Evolutionary conservation across 2,329 filamentous ascomycete genomes (phyloP).

Genomic region (Fusarium virguliforme): DNA sequence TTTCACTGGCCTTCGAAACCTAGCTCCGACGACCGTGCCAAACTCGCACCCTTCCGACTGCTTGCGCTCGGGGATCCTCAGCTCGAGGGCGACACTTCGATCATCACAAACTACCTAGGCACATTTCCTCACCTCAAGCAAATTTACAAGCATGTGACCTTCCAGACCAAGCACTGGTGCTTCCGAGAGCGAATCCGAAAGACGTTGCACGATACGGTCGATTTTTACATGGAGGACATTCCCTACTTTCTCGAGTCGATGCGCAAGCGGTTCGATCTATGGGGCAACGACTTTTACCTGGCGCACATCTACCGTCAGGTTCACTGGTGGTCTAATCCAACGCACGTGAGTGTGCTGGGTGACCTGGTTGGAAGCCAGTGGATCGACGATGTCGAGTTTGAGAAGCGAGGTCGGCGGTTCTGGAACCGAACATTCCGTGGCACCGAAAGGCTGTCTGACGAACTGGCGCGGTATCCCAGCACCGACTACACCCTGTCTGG

Average conservation of each 20-base stretch:
- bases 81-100: conserved; percentile 90
- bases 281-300: conserved; percentile 95
- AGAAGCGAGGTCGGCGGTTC: conserved; percentile 78
- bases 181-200: conserved; percentile 69
- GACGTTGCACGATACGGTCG: conserved; percentile 71
- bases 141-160: conserved; percentile 65
- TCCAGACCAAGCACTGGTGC: conserved; percentile 62
- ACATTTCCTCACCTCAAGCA: conserved; percentile 69
- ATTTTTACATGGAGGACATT: conserved; percentile 78
- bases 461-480: conserved; percentile 65
- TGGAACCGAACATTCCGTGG: conserved; percentile 87
- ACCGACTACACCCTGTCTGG: conserved; percentile 68
- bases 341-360: conserved; percentile 89
- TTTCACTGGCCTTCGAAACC: conserved; percentile 60
- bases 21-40: conserved; percentile 44
- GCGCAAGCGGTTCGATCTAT: conserved; percentile 87
- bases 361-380: conserved; percentile 96
- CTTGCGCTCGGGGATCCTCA: conserved; percentile 93
- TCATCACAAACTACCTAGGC: conserved; percentile 72
- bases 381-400: conserved; percentile 90
- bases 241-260: conserved; percentile 76
- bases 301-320: conserved; percentile 91
- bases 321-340: conserved; percentile 87
- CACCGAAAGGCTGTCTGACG: conserved; percentile 74
- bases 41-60: conserved; percentile 83